Evolutionary conservation across 768 basidiomycete species (phyloP).

Genomic region (Phaeotremella skinneri): DNA sequence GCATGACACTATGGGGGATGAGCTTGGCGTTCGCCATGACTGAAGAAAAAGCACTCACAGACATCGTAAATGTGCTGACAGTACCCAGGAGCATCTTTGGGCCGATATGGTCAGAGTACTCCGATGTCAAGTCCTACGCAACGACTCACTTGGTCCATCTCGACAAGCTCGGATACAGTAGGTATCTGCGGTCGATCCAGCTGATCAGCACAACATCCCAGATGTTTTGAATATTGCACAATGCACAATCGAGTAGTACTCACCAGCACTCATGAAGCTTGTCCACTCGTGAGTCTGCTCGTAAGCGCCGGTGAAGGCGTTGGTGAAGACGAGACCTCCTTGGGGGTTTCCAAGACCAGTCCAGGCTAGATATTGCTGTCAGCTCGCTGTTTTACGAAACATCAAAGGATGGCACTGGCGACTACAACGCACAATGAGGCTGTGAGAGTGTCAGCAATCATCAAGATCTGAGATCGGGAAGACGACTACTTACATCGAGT

Average conservation of each 20-base stretch:
- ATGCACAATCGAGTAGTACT: too few species aligned
- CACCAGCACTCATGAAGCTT: slow-evolving; percentile 38
- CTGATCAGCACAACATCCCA: too few species aligned
- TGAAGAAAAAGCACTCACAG: slow-evolving; percentile 45
- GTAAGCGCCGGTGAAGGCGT: slow-evolving; percentile 51
- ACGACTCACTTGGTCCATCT: slow-evolving; percentile 34
- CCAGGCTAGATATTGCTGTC: slow-evolving; percentile 29
- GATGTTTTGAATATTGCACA: too few species aligned
- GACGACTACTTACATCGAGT: slow-evolving; percentile 48
- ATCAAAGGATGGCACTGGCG: background rate
- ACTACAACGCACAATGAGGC: slow-evolving; percentile 27
- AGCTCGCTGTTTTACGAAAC: background rate
- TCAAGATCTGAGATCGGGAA: background rate
- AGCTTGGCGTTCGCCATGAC: slow-evolving; percentile 7
- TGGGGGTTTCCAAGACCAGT: slow-evolving; percentile 54
- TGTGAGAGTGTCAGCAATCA: too few species aligned
- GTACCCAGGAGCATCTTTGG: slow-evolving; percentile 49
- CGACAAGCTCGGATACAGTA: slow-evolving; percentile 49
- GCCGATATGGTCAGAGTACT: background rate
- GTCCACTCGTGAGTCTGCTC: slow-evolving; percentile 53
- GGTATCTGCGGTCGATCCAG: slow-evolving; percentile 8
- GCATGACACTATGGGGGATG: slow-evolving; percentile 33
- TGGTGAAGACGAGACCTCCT: slow-evolving; percentile 55
- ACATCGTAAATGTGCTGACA: slow-evolving; percentile 56
- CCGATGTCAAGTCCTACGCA: background rate